Evolutionary conservation across 1,284 basidiomycete genomes (phyloP).

Genomic region (Trametes sp.): DNA sequence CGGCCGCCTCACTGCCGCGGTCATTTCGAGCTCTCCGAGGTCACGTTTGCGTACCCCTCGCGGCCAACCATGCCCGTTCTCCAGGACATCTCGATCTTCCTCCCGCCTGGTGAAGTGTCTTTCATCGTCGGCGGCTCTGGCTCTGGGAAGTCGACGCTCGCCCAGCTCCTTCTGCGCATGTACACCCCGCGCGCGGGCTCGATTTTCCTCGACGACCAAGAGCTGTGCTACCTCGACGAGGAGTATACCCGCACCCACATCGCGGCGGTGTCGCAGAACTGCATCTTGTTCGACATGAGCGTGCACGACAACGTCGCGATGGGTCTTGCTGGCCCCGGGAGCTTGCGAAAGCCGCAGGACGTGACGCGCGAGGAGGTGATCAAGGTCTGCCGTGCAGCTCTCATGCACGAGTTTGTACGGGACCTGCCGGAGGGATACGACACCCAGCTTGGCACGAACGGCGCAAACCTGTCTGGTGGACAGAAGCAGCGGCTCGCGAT

Average conservation of each 20-base stretch:
- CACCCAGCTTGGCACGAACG: constrained; percentile 79
- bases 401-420: constrained; percentile 88
- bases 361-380: constrained; percentile 78
- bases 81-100: constrained; percentile 71
- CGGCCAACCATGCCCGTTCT: constrained; percentile 72
- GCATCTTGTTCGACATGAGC: constrained; percentile 82
- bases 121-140: constrained; percentile 94
- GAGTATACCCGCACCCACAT: constrained; percentile 78
- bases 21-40: constrained; percentile 78
- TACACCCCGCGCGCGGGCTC: constrained; percentile 71
- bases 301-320: constrained; percentile 93
- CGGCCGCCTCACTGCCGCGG: constrained; percentile 68
- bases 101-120: constrained; percentile 88
- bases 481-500: constrained; percentile 94
- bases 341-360: constrained; percentile 47
- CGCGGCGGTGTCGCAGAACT: constrained; percentile 81
- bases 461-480: constrained; percentile 87
- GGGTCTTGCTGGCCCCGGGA: constrained; percentile 66
- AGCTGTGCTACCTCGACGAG: constrained; percentile 79
- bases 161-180: constrained; percentile 81
- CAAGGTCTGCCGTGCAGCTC: constrained; percentile 83
- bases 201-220: constrained; percentile 86
- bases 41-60: constrained; percentile 90
- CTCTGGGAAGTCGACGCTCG: constrained; percentile 93
- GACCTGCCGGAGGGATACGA: constrained; percentile 91